phyloP scores from a whole-genome alignment of 768 basidiomycete genomes.

The Phallus indusiatus region DNA sequence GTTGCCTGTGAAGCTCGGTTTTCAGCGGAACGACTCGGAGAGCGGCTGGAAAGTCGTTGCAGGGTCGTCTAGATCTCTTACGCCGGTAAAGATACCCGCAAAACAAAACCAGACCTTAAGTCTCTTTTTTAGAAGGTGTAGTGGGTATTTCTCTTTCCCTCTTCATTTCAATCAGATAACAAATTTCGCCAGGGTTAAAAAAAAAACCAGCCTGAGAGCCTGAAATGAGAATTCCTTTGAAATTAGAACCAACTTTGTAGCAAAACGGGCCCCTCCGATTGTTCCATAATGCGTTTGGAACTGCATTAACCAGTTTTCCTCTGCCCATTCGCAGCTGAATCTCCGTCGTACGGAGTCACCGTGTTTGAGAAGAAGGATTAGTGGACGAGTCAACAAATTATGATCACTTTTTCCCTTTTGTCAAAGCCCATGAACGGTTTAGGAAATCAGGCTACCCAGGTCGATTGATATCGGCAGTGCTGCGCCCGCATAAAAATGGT shows the following conservation, averaged over 20 bases:
- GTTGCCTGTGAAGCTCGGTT: not conserved
- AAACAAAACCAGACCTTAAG: too few relatives aligned
- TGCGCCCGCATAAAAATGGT: not conserved
- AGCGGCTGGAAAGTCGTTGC: not conserved
- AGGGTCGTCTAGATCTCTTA: not conserved
- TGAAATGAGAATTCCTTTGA: too few relatives aligned
- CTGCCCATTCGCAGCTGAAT: not conserved
- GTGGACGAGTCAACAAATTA: not conserved
- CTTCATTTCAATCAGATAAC: too few relatives aligned
- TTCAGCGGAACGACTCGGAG: not conserved
- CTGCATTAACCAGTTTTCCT: too few relatives aligned
- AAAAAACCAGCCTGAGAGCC: too few relatives aligned
- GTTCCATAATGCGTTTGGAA: too few relatives aligned
- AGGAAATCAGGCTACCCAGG: not conserved
- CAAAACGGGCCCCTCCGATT: too few relatives aligned
- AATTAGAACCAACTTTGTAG: too few relatives aligned
- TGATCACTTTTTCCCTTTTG: not conserved
- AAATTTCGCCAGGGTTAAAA: too few relatives aligned
- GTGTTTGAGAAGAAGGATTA: not conserved
- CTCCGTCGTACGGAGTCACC: not conserved
- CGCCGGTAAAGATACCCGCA: too few relatives aligned
- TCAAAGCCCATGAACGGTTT: not conserved
- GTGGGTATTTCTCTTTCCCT: too few relatives aligned
- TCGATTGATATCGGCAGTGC: not conserved
- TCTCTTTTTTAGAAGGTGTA: too few relatives aligned